Evolutionary conservation across 2,329 filamentous ascomycete species (phyloP).

Genomic region (Emericellopsis cladophorae): DNA sequence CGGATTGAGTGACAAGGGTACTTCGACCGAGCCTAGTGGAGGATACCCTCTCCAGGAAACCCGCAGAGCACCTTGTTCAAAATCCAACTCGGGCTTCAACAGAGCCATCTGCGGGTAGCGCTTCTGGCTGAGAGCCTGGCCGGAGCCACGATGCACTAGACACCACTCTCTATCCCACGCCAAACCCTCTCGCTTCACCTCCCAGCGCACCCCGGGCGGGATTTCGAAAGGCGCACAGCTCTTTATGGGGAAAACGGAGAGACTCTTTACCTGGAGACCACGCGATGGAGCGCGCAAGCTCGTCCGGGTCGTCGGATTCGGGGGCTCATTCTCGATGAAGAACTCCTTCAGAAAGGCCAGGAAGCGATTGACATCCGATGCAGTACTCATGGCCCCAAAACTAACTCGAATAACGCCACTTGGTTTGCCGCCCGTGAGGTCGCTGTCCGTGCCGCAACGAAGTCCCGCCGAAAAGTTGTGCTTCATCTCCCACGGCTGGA

Average conservation of each 20-base stretch:
- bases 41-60: slow-evolving; percentile 24
- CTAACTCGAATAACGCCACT: slow-evolving; percentile 80
- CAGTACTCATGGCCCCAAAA: slow-evolving; percentile 79
- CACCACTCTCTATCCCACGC: slow-evolving; percentile 98
- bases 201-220: slow-evolving; percentile 54
- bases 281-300: background rate
- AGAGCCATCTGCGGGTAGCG: slow-evolving; percentile 79
- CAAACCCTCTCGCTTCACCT: slow-evolving; percentile 68
- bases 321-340: slow-evolving; percentile 23
- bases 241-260: slow-evolving; percentile 84
- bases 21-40: slow-evolving; percentile 17
- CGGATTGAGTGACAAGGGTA: slow-evolving; percentile 59
- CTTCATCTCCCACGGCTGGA: slow-evolving; percentile 72
- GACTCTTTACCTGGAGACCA: slow-evolving; percentile 36
- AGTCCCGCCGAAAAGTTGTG: slow-evolving; percentile 76
- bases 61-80: slow-evolving; percentile 50
- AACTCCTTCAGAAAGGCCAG: slow-evolving; percentile 61
- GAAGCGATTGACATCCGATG: slow-evolving; percentile 60
- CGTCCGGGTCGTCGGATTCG: background rate
- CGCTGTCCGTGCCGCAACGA: slow-evolving; percentile 72
- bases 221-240: slow-evolving; percentile 75
- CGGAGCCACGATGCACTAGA: slow-evolving; percentile 74
- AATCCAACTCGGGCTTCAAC: slow-evolving; percentile 62
- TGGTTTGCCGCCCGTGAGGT: slow-evolving; percentile 72
- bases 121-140: slow-evolving; percentile 79